These are phyloP conservation scores for Solanum gandarillasii DNA, from an alignment of 257 asterid genomes.

Conservation along the genomic window DNA sequence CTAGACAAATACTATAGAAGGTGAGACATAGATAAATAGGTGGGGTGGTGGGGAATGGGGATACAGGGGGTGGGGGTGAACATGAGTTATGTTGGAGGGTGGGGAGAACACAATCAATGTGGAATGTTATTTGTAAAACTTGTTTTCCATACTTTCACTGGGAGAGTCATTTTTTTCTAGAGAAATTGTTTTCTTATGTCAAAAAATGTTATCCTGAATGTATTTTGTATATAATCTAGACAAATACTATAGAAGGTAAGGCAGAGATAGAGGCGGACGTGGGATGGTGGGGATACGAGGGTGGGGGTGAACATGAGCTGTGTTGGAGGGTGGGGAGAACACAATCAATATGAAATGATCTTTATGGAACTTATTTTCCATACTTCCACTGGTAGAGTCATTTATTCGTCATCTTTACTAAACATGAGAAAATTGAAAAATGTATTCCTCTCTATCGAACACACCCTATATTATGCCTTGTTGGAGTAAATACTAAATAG, in stretches of 20 bases:
- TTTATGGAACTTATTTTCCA: not conserved
- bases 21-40: rapidly evolving
- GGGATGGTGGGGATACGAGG: rapidly evolving
- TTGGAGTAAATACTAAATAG: not conserved
- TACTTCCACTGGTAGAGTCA: not conserved
- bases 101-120: not conserved
- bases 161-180: not conserved
- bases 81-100: not conserved
- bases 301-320: not conserved
- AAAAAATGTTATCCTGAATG: not conserved
- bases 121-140: not conserved
- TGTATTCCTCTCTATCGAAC: no score
- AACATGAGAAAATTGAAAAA: not conserved
- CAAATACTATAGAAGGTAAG: not conserved
- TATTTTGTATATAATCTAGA: not conserved
- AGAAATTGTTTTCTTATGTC: not conserved
- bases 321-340: not conserved
- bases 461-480: no score
- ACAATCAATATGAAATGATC: not conserved
- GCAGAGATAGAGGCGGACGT: rapidly evolving
- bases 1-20: not conserved
- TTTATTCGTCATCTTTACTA: not conserved
- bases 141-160: no score
- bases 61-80: not conserved
- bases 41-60: not conserved